Evolutionary conservation across 1,284 basidiomycete species (phyloP), one percentile per base, ranked within the genome.

Genomic region (Sphagnurus paluster): DNA sequence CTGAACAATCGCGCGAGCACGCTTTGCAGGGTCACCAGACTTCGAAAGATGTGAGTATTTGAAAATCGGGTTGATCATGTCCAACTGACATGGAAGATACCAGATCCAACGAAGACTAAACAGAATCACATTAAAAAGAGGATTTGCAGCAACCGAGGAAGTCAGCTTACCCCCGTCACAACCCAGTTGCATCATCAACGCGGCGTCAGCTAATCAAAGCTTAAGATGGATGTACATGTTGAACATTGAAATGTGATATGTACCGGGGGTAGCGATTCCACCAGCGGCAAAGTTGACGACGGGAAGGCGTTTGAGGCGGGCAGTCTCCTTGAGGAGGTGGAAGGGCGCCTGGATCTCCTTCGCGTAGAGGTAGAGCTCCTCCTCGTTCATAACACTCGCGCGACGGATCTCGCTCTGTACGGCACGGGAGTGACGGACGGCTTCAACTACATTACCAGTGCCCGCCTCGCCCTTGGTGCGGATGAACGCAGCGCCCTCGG

Each of bases 181-280:
- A 39, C 96, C 95, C 29, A 99, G 82, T 66, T 98, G 95, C 96
- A 99, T 99, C 96, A 99, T 98, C 55, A 99, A 72, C 3, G 97
- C 97, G 17, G 96, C 97, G 67, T 99, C 96, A 54, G 94, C 89
- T 88, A 37, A 52, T 36, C 37, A 44, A 20, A 54, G 9, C 49
- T 28, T 29, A 34, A 39, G 41, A 35, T 35, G 29, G 35, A 21
- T 7, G 32, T 41, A 13, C 44, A 20, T 36, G n/a, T 42, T 23
- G 33, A 17, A 34, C 20, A 17, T 20, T 28, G 28, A 50, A 39
- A 28, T n/a, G 39, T 25, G 24, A 23, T 42, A 45, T 76, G 42
- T 61, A 88, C 86, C 94, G 39, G 96, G 96, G 4, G 96, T 98
- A 40, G 97, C 95, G 48, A 99, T 84, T 55, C 96, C 96, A 51